Evolutionary conservation across 345 rosid genomes (phyloP).

Genomic region (Draba incana): DNA sequence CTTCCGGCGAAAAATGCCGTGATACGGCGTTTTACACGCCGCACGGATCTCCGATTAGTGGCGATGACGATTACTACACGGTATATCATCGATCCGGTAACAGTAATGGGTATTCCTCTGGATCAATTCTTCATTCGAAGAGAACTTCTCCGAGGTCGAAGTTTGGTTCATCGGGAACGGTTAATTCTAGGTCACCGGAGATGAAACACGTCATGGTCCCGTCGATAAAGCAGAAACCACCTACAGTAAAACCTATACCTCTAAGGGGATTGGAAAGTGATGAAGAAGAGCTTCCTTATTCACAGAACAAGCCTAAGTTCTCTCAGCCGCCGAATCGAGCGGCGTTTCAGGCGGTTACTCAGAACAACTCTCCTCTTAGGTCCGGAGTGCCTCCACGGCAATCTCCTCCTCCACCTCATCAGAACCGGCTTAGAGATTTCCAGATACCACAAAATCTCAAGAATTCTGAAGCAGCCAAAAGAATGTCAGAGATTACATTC

Average conservation of each 20-base stretch:
- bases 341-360: constrained; percentile 69
- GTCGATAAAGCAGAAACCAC: constrained; percentile 54
- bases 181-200: constrained; percentile 71
- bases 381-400: constrained; percentile 43
- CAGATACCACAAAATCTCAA: constrained; percentile 16
- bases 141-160: constrained; percentile 82
- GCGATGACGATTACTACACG: constrained; percentile 68
- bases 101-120: constrained; percentile 37
- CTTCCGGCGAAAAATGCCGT: constrained; percentile 66
- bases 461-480: constrained; percentile 42
- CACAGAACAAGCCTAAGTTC: constrained; percentile 65
- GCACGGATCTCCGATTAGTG: constrained; percentile 67
- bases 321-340: constrained; percentile 77
- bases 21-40: constrained; percentile 78
- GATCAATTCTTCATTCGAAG: constrained; percentile 71
- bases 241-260: constrained; percentile 30
- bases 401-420: constrained; percentile 55
- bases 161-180: constrained; percentile 22
- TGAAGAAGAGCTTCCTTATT: constrained; percentile 39
- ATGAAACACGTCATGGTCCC: constrained; percentile 90
- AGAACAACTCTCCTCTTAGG: constrained; percentile 44
- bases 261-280: constrained; percentile 18
- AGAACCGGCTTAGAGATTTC: constrained; percentile 43
- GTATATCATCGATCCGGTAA: constrained; percentile 49
- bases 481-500: constrained; percentile 38